These are phyloP conservation scores for Epichloe sp. DNA, from an alignment of 2,329 filamentous ascomycete genomes.

Conservation along the genomic window DNA sequence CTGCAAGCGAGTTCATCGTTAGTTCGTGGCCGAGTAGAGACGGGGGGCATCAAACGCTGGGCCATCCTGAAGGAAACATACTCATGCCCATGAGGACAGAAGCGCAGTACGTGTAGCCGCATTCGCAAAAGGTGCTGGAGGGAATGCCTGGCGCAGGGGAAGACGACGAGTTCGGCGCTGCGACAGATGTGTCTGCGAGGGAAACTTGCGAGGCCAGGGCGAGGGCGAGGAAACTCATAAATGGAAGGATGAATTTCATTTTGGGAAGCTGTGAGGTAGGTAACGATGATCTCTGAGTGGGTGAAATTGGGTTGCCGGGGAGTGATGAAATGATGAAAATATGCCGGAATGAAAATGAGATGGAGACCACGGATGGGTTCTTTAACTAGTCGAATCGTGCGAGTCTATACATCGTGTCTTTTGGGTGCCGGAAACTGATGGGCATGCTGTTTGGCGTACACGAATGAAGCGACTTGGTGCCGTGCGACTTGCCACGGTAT, in stretches of 20 bases:
- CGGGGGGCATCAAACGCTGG: too few species aligned
- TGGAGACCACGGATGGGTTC: too few species aligned
- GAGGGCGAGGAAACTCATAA: conserved; percentile 9
- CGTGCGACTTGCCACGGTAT: too few species aligned
- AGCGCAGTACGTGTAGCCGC: conserved; percentile 29
- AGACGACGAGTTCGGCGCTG: conserved; percentile 2
- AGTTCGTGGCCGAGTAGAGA: too few species aligned
- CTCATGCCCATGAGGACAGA: conserved; percentile 25
- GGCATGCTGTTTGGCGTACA: too few species aligned
- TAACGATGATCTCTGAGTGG: not conserved
- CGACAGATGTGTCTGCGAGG: not conserved
- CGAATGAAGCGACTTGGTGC: too few species aligned
- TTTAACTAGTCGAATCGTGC: too few species aligned
- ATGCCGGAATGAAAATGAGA: too few species aligned
- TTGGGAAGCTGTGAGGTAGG: not conserved
- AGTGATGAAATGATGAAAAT: not conserved
- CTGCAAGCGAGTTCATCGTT: conserved; percentile 8
- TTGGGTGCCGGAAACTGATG: too few species aligned
- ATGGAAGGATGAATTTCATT: conserved; percentile 15
- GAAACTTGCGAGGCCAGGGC: conserved; percentile 10
- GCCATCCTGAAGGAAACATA: conserved; percentile 8
- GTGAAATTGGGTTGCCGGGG: not conserved
- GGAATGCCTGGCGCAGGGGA: conserved; percentile 6
- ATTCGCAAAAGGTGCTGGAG: conserved; percentile 25
- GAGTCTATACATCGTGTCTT: too few species aligned